Evolutionary conservation across 139 green algal species (phyloP).

Genomic region (Chlorella sp.): DNA sequence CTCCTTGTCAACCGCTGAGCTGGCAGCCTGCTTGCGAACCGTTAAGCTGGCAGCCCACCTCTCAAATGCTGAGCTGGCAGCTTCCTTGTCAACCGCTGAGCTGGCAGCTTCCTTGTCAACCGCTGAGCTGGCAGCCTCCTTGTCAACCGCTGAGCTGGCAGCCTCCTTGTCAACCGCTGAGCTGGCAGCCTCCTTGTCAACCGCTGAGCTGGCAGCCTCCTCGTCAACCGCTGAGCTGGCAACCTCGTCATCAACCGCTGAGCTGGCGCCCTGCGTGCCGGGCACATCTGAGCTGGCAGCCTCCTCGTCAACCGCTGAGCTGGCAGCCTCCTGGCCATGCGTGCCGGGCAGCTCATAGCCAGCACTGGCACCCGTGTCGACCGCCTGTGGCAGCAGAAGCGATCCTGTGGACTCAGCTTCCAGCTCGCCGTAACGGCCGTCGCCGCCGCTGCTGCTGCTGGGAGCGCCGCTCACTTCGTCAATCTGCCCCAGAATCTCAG

Average conservation of each 20-base stretch:
- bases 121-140: background rate
- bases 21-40: background rate
- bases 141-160: background rate
- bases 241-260: background rate
- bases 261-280: no score
- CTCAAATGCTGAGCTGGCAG: no score
- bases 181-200: background rate
- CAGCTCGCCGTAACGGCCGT: no score
- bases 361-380: no score
- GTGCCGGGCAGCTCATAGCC: no score
- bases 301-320: no score
- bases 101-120: no score
- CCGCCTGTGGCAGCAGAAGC: background rate
- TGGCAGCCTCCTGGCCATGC: background rate
- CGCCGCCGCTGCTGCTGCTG: background rate
- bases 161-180: no score
- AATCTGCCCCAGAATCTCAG: slow-evolving; percentile 37
- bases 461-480: background rate
- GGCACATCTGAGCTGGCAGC: no score
- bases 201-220: background rate
- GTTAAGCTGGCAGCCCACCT: background rate
- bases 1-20: background rate
- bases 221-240: no score
- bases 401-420: no score
- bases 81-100: no score